Evolutionary conservation across 768 basidiomycete genomes (phyloP), one percentile per base, ranked within the genome.

Genomic region (Podaxis sp.): DNA sequence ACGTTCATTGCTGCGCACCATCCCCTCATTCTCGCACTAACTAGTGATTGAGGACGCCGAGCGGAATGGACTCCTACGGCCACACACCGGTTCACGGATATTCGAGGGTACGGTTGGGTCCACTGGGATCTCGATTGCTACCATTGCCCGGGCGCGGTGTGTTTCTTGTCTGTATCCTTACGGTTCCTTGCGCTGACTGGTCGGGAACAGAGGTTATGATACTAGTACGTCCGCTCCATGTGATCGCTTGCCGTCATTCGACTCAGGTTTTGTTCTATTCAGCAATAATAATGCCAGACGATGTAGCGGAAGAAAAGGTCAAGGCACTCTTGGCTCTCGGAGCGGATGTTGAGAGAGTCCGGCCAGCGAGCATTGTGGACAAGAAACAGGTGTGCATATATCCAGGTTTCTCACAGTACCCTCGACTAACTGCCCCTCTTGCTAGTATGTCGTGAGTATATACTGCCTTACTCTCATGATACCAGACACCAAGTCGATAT

Each of bases 51-150:
- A 95, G 63, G 91, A 98, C 67, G 97, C 97, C 0, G 96, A 98
- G 70, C 81, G 81, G 7, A 78, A 83, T 62, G 95, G 95, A 0
- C 76, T 93, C 2, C 75, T 99, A 1, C 82, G 87, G 59, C 97
- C 95, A 0, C 73, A 94, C 63, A 95, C 93, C 0, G 90, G 91
- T 5, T 97, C 92, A 0, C 86, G 92, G 5, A 94, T 99, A 40
- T 99, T 98, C 61, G 97, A 98, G 72, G 97, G 97, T 3, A 99
- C 96, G 0, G 93, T 96, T 3, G 97, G 93, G 6, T 95, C 93
- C 0, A 97, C 95, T 0, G 95, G 97, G 5, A 98, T 98, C 59
- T 97, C 95, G 0, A 88, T 99, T 54, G 96, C 97, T 0, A 97
- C 91, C 2, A 90, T 99, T 54, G 91, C 94, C 1, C 82, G 83